Evolutionary conservation across 2,329 filamentous ascomycete species (phyloP), one percentile per base, ranked within the genome.

Genomic region (Cladosporium sp.): DNA sequence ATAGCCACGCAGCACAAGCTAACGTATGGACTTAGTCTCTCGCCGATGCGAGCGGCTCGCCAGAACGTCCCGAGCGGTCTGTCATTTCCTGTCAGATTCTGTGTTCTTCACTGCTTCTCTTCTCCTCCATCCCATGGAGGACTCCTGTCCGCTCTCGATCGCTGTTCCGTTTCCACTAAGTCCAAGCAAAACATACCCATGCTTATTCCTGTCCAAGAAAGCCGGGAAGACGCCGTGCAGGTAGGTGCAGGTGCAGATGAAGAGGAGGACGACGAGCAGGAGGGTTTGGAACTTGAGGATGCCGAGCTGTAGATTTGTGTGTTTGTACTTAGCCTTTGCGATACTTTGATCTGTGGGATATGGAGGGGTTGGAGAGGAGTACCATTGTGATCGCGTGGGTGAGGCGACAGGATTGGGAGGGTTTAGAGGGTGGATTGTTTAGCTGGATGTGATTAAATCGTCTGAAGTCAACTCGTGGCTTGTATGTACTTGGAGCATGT

Each of bases 271-370:
- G 60, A 96, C 92, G 63, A 97, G 83, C 62, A 99, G 82, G 61
- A 97, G 86, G 53, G 90, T 95, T 72, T 96, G 90, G 77, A 99
- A 97, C 75, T 97, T 97, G 84, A 99, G 96, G 65, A 99, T 86
- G 50, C 93, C 93, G 53, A 93, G 88, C 93, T 96, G 64, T n/a
- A 29, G 18, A 12, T 11, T 27, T 17, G 64, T n/a, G 24, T n/a
- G 9, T 11, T 27, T 17, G 27, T 29, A n/a, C 32, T 53, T 13
- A 44, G 49, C 29, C 18, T 29, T n/a, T 3, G n/a, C 22, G 36
- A 39, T 11, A 9, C n/a, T n/a, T 27, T 18, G 36, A 20, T 19
- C 3, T n/a, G 2, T 13, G 18, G 13, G 37, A 41, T 32, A 37
- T 38, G 38, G 38, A n/a, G 17, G 7, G 24, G 6, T 36, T 39